Percentiles rank a stretch among this genome's conserved stretches.
These are phyloP conservation scores for Teratosphaeria epicoccoides DNA, from an alignment of 2,329 filamentous ascomycete genomes.

Conservation along the genomic window DNA sequence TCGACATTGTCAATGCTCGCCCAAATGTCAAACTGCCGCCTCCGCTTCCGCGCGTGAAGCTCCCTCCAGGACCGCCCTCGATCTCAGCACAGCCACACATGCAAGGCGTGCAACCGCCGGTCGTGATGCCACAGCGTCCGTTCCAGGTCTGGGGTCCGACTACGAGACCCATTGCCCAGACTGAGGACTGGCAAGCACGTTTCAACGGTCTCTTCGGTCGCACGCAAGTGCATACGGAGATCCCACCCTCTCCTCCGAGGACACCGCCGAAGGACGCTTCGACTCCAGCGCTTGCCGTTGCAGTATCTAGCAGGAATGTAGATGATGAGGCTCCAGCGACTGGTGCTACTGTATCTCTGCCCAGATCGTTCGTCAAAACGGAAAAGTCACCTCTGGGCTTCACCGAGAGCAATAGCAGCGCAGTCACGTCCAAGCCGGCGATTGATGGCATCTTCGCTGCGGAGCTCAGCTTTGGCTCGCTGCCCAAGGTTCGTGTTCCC, in stretches of 20 bases:
- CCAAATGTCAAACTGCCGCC: constrained; percentile 62
- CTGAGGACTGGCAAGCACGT: constrained; percentile 63
- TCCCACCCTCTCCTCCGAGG: constrained; percentile 27
- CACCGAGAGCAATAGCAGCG: constrained; percentile 23
- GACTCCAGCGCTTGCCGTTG: constrained; percentile 42
- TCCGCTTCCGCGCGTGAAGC: constrained; percentile 64
- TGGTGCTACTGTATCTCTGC: constrained; percentile 60
- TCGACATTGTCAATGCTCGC: constrained; percentile 53
- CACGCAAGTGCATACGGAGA: constrained; percentile 35
- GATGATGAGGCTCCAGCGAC: constrained; percentile 48
- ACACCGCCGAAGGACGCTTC: constrained; percentile 30
- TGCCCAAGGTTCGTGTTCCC: constrained; percentile 27
- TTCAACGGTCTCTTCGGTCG: constrained; percentile 71
- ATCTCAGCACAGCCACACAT: constrained; percentile 30
- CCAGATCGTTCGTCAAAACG: constrained; percentile 21
- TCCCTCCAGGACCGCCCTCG: constrained; percentile 49
- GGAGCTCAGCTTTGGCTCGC: constrained; percentile 38
- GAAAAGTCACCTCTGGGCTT: constrained; percentile 13
- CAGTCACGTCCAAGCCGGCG: constrained; percentile 30
- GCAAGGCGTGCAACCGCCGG: constrained; percentile 23
- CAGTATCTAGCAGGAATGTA: constrained; percentile 56
- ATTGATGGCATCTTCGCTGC: constrained; percentile 34
- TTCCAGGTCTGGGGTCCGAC: constrained; percentile 30
- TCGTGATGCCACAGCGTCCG: constrained; percentile 31
- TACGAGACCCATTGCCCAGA: constrained; percentile 35